These are phyloP conservation scores for Misopates orontium DNA, from an alignment of 257 asterid species.

Conservation along the genomic window DNA sequence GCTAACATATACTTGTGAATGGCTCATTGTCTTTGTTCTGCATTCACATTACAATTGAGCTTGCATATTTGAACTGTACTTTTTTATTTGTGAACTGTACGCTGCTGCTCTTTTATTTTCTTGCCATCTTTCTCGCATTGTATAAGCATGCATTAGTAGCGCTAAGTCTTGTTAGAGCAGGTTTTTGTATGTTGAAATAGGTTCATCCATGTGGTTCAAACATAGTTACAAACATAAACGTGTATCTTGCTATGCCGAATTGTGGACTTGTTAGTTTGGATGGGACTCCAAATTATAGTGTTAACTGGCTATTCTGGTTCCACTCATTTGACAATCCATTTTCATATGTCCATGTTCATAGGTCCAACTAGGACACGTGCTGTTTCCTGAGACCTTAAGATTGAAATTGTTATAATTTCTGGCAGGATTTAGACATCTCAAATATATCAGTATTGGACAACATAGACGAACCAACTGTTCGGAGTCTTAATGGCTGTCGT, in stretches of 20 bases:
- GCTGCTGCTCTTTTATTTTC: neutral
- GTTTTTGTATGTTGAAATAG: neutral
- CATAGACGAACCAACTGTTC: constrained; percentile 84
- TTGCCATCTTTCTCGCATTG: neutral
- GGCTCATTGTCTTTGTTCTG: neutral
- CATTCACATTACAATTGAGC: neutral
- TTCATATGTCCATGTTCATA: neutral
- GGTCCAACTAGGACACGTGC: constrained; percentile 1
- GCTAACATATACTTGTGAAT: neutral
- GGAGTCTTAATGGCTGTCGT: constrained; percentile 96
- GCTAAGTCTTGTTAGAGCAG: too few relatives aligned
- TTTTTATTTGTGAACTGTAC: neutral
- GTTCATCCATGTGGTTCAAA: neutral
- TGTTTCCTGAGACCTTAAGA: constrained; percentile 1
- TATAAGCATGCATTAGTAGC: too few relatives aligned
- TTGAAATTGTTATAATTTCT: constrained; percentile 16
- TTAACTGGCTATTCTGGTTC: neutral
- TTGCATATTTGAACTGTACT: neutral
- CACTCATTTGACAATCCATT: neutral
- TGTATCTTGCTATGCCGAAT: constrained; percentile 1
- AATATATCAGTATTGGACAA: constrained; percentile 63
- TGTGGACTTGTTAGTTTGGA: neutral
- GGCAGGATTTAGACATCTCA: constrained; percentile 90
- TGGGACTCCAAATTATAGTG: too few relatives aligned
- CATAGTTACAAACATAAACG: neutral